These are phyloP conservation scores for Ustilaginoidea virens DNA, from an alignment of 2,329 filamentous ascomycete species.

Conservation along the genomic window DNA sequence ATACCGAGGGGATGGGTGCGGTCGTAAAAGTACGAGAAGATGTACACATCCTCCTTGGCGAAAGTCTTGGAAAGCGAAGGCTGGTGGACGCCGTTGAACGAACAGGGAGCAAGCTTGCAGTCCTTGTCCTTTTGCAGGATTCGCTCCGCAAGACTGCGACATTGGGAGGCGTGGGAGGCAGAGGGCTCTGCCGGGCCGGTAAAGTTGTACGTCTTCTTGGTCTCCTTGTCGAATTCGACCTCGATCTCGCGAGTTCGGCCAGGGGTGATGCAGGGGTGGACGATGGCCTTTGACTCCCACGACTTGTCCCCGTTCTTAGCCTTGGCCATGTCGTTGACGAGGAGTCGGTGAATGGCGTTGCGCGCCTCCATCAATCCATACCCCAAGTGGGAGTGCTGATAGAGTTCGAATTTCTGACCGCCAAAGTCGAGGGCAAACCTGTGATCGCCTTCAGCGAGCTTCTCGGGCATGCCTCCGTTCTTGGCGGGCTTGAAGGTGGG, in stretches of 20 bases:
- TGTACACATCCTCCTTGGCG: constrained; percentile 77
- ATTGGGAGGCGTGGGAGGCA: constrained; percentile 78
- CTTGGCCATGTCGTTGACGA: constrained; percentile 58
- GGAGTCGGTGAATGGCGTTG: constrained; percentile 62
- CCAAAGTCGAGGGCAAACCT: constrained; percentile 88
- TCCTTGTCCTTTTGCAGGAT: constrained; percentile 75
- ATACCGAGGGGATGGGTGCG: constrained; percentile 87
- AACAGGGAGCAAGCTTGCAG: constrained; percentile 80
- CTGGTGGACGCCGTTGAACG: constrained; percentile 95
- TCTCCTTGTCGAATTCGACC: constrained; percentile 52
- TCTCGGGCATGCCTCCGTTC: constrained; percentile 69
- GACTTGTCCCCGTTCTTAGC: constrained; percentile 41
- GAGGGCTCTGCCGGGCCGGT: constrained; percentile 62
- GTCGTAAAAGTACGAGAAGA: constrained; percentile 97
- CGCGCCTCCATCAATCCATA: constrained; percentile 95
- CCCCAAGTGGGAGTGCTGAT: constrained; percentile 95
- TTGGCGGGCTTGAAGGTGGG: constrained; percentile 69
- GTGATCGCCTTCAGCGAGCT: constrained; percentile 79
- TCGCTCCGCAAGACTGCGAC: constrained; percentile 77
- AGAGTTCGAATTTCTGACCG: constrained; percentile 78
- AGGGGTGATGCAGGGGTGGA: constrained; percentile 76
- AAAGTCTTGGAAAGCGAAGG: constrained; percentile 88
- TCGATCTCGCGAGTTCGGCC: constrained; percentile 62
- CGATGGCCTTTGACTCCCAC: constrained; percentile 57
- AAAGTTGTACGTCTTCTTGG: constrained; percentile 62